Percentiles rank a stretch among this genome's conserved stretches.
phyloP scores from a whole-genome alignment of 148 eudicot species.

The Rhododendron ferrugineum region DNA sequence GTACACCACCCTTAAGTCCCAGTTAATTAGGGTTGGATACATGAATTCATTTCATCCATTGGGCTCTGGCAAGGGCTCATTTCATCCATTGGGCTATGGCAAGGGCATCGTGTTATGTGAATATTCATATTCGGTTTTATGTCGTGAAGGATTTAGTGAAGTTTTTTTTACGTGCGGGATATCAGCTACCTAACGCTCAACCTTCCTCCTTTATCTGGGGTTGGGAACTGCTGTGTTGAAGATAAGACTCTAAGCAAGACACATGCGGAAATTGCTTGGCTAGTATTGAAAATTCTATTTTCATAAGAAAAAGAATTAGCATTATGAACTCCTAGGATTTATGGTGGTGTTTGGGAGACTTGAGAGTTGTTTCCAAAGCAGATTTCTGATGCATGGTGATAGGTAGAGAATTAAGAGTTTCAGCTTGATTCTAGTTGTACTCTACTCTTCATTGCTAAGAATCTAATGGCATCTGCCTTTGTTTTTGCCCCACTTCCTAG shows the following conservation, averaged over 20 bases:
- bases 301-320: not conserved
- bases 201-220: not conserved
- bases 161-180: not conserved
- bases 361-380: not conserved
- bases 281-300: not conserved
- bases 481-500: not conserved
- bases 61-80: not conserved
- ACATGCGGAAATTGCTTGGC: slow-evolving; percentile 10
- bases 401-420: not conserved
- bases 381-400: not conserved
- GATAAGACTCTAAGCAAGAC: not conserved
- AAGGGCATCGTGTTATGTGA: not conserved
- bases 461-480: not conserved
- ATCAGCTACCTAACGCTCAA: not conserved
- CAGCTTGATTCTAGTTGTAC: not conserved
- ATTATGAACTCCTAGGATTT: not conserved
- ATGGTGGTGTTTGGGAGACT: not conserved
- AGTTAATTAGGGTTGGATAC: not conserved
- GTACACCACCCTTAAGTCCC: not conserved
- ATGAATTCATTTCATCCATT: not conserved
- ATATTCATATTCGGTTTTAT: not conserved
- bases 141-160: not conserved
- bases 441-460: not conserved
- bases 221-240: not conserved
- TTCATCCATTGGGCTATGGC: not conserved